Evolutionary conservation across 352 stramenopile species (phyloP).

Genomic region (Pythium scleroteichum): DNA sequence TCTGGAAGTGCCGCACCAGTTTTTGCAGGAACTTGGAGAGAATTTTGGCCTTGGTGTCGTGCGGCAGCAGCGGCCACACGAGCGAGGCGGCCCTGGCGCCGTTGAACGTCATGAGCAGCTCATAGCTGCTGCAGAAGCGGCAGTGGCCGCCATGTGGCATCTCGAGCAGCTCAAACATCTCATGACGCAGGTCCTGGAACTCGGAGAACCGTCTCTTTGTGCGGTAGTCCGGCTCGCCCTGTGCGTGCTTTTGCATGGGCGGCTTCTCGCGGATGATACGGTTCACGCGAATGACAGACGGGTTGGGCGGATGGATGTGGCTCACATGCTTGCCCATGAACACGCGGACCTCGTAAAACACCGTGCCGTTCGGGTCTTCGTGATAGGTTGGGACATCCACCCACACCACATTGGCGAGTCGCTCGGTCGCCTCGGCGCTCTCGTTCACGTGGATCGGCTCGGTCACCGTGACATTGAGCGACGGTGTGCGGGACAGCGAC

Average conservation of each 20-base stretch:
- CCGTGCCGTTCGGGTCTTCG: background rate
- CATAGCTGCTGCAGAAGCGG: background rate
- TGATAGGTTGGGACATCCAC: background rate
- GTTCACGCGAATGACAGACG: no score
- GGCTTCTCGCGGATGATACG: background rate
- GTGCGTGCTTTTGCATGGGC: background rate
- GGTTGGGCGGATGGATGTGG: background rate
- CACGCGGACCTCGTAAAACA: background rate
- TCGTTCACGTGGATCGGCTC: background rate
- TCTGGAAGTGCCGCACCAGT: background rate
- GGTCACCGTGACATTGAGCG: background rate
- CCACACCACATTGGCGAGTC: background rate
- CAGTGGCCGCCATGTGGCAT: background rate
- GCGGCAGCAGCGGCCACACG: background rate
- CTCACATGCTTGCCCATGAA: background rate
- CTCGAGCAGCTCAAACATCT: background rate
- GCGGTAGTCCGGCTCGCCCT: background rate
- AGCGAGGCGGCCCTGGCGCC: background rate
- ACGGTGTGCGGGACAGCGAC: background rate
- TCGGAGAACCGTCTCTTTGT: background rate
- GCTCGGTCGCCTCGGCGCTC: background rate
- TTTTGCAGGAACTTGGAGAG: background rate
- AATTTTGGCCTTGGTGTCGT: background rate
- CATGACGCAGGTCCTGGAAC: background rate
- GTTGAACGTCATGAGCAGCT: conserved; percentile 7